Base-by-base conservation (phyloP, 2,329 filamentous ascomycete species). In the Blumeria graminis region DNA sequence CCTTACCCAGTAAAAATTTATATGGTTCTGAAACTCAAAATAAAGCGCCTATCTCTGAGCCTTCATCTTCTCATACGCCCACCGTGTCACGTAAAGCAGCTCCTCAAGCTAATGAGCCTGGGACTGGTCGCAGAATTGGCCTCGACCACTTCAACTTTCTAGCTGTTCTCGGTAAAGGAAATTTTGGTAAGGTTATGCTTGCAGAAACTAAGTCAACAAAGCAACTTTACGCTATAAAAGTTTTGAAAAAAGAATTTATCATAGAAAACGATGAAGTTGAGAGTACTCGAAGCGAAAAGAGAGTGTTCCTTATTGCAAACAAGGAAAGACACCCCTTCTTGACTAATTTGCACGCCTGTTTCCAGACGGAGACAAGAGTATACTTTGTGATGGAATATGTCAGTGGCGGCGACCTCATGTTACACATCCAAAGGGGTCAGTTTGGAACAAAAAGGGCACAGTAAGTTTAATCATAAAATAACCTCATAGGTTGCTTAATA, bases 361-460 rank as follows among this genome's bases (percentile, higher is more conserved):
- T 98, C 77, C 92, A 98, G 71, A 98, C 92, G 0, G 92, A 98
- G 69, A 98, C 92, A 6, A 77, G 92, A 63, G 89, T 98, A 22
- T 98, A 98, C 72, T 98, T 98, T 67, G 92, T 98, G 61, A 96
- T 96, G 90, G 92, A 98, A 71, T 98, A 98, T 68, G 87, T 98
- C 61, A 94, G 88, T 67, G 92, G 92, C 73, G 92, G 92, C 72
- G 92, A 98, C 75, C 71, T 98, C 67, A 98, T 98, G 92, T 75
- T 96, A 71, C 92, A 98, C 71, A 98, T 98, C 67, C 92, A 98
- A 69, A 81, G 92, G 58, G 90, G 90, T 16, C 86, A 94, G 66
- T 98, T 98, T 66, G 90, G 90, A 57, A 85, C 88, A 6, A 96
- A 94, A 71, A 81, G 92, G 62, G 90, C 92, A 61, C 92, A 98